phyloP scores from a whole-genome alignment of 495 filamentous ascomycete genomes.

The Penicillium roqueforti region DNA sequence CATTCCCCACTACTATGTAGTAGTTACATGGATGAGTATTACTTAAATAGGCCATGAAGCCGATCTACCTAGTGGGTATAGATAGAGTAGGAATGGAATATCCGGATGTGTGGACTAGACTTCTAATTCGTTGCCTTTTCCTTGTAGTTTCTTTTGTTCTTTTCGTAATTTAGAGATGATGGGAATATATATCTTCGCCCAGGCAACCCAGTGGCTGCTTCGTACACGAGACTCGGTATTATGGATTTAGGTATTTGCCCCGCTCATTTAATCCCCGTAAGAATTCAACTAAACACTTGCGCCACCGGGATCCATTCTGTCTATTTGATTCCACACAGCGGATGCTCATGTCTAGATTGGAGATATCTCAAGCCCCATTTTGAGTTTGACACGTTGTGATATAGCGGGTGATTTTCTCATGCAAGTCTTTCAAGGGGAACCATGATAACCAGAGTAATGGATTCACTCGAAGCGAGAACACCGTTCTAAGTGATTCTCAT shows the following conservation, averaged over 20 bases:
- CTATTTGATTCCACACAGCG: background rate
- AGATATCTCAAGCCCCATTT: background rate
- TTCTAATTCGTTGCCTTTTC: background rate
- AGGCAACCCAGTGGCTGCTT: too few relatives aligned
- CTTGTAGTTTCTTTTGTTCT: background rate
- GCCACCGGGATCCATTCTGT: background rate
- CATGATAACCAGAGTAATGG: background rate
- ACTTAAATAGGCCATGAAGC: background rate
- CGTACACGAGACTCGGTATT: background rate
- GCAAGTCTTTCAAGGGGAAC: background rate
- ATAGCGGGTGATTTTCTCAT: background rate
- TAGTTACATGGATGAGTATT: background rate
- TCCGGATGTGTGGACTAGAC: too few relatives aligned
- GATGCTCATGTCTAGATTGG: background rate
- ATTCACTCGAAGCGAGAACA: background rate
- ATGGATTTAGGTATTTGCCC: background rate
- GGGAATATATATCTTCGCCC: too few relatives aligned
- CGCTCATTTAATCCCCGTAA: background rate
- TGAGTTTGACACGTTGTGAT: background rate
- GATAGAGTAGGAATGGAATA: background rate
- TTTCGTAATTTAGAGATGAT: background rate
- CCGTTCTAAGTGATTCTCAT: too few relatives aligned
- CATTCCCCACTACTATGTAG: background rate
- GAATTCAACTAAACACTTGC: background rate
- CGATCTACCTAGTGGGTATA: background rate